Conservation (phyloP, 139 green algal genomes). For the Volvox reticuliferus region DNA sequence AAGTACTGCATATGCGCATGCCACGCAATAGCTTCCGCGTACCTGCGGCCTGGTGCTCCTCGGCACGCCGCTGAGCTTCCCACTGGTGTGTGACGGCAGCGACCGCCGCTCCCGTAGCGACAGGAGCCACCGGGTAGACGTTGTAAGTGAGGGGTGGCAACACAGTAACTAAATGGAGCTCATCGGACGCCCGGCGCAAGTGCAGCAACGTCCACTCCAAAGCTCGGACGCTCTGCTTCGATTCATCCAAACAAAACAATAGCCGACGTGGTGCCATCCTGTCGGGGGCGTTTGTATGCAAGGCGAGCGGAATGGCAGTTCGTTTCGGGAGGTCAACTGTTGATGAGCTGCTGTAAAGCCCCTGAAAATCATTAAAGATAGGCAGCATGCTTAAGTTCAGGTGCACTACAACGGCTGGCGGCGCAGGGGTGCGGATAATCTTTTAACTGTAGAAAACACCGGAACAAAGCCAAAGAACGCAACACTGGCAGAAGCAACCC, state of each 20-base stretch:
- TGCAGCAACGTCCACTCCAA: conserved; percentile 30
- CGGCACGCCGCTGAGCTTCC: conserved; percentile 15
- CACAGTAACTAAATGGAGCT: conserved; percentile 40
- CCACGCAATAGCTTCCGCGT: background rate
- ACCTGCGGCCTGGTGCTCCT: conserved; percentile 38
- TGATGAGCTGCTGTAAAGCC: background rate
- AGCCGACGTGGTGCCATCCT: conserved; percentile 28
- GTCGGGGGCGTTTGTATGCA: background rate
- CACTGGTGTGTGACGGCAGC: conserved; percentile 55
- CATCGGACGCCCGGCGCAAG: conserved; percentile 12
- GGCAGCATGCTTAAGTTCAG: background rate
- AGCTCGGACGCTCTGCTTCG: background rate
- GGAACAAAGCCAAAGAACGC: background rate
- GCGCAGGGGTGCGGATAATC: background rate
- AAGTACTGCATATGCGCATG: background rate
- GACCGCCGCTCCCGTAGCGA: conserved; percentile 55
- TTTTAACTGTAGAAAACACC: background rate
- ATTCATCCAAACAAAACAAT: conserved; percentile 29
- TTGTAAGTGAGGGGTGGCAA: conserved; percentile 9
- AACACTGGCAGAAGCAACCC: no score
- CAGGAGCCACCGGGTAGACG: conserved; percentile 25
- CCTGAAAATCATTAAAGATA: background rate
- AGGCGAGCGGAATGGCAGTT: background rate
- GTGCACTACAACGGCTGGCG: background rate
- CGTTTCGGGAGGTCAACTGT: background rate